These are phyloP conservation scores for Blastocystis sp. DNA, from an alignment of 352 stramenopile species.

Conservation along the genomic window DNA sequence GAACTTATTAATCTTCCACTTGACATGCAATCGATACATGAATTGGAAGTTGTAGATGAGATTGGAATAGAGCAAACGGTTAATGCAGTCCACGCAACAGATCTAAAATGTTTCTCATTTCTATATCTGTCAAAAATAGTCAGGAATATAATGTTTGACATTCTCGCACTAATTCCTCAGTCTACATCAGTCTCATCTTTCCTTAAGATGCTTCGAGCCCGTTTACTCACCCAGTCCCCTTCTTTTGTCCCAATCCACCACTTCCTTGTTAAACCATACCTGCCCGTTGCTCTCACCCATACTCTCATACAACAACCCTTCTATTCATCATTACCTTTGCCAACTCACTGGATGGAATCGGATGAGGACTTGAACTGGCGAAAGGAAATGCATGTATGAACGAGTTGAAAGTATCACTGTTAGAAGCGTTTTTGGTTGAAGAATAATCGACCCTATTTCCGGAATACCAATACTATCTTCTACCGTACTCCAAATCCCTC, in stretches of 20 bases:
- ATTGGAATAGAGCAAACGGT: not conserved
- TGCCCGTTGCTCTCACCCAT: not conserved
- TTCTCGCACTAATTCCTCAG: not conserved
- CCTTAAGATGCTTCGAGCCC: not conserved
- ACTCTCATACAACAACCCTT: not conserved
- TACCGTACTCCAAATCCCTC: not conserved
- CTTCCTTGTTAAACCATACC: not conserved
- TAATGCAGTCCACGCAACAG: not conserved
- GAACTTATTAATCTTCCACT: too few species aligned
- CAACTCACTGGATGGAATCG: not conserved
- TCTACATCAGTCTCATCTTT: not conserved
- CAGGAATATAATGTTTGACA: not conserved
- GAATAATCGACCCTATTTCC: constrained; percentile 39
- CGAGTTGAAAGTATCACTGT: not conserved
- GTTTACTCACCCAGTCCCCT: not conserved
- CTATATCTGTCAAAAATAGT: not conserved
- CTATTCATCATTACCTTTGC: not conserved
- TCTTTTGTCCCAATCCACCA: not conserved
- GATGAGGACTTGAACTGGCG: constrained; percentile 1
- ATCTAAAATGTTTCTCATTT: not conserved
- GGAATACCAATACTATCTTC: constrained; percentile 24
- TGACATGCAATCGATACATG: not conserved
- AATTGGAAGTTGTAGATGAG: constrained; percentile 1
- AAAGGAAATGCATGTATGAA: not conserved
- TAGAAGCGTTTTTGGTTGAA: not conserved